Conservation (phyloP, 495 filamentous ascomycete species). For the Aspergillus kassunensis region DNA sequence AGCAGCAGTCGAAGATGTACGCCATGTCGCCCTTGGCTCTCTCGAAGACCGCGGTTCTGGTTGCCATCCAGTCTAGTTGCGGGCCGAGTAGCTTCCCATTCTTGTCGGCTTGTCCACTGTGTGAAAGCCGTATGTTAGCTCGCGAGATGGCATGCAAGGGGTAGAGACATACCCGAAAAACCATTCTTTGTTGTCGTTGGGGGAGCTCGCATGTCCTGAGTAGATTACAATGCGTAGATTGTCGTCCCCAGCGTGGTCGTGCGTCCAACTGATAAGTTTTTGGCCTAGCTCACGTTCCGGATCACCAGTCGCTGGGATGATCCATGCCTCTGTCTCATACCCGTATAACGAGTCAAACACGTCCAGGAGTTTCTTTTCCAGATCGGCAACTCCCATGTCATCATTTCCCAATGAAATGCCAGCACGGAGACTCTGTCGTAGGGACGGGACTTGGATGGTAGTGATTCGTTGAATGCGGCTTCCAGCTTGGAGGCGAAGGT, state of each 20-base stretch:
- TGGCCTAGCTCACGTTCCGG: background rate
- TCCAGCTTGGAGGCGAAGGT: background rate
- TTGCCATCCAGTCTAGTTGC: background rate
- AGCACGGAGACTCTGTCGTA: constrained; percentile 13
- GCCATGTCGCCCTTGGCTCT: background rate
- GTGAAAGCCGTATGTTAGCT: background rate
- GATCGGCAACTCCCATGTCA: constrained; percentile 2
- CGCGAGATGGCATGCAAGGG: background rate
- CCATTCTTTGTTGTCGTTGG: background rate
- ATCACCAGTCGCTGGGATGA: background rate
- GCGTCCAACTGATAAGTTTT: background rate
- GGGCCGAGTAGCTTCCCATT: background rate
- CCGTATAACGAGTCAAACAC: constrained; percentile 8
- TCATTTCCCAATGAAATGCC: constrained; percentile 19
- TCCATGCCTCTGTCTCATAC: constrained; percentile 3
- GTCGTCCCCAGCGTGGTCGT: background rate
- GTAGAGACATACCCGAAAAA: background rate
- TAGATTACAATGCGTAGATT: background rate
- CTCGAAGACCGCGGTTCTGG: background rate
- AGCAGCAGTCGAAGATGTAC: background rate
- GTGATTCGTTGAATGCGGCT: background rate
- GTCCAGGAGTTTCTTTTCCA: constrained; percentile 13
- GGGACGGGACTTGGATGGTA: background rate
- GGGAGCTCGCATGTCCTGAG: background rate
- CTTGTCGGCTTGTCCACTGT: background rate